Base-by-base conservation (phyloP, 2,329 filamentous ascomycete genomes). In the Ilyonectria sp. region DNA sequence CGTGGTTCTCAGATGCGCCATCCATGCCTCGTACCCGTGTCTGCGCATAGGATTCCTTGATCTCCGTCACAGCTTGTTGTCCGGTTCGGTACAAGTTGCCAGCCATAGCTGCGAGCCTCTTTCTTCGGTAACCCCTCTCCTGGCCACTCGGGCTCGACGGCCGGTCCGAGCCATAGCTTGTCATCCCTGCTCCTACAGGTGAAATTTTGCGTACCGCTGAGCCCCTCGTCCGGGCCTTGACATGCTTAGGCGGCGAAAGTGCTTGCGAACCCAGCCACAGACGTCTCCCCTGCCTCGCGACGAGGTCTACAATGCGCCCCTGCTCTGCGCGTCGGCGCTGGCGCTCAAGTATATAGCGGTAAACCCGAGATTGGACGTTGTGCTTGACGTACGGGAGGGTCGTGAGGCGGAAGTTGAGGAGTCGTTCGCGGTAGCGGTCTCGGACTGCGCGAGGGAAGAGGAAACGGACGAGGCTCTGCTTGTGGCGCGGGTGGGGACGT, bases 321-420 rank as follows among this genome's bases (percentile, higher is more conserved):
- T 84, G 82, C 71, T 86, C 83, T 72, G 82, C 80, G 68, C 86
- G 85, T 73, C 83, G 86, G 54, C 82, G 84, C 80, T 94, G 91
- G 57, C 89, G 88, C 72, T 86, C 85, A 69, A 95, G 83, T 63
- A 97, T 86, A 70, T 91, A 93, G 52, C 87, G 87, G 78, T 96
- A 97, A 71, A 97, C 90, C 63, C 90, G 89, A 43, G 91, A 91
- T 81, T 97, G 94, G 9, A 93, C 82, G 60, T 87, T 86, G 77
- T 91, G 89, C 76, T 92, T 93, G 74, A 93, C 87, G 57, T 86
- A 83, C 13, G 94, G 93, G 26, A 97, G 81, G 6, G 89, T 93
- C 74, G 94, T 90, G 86, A 94, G 89, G 69, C 90, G 93, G 79
- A 97, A 90, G 71, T 86, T 84, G 74, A 91, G 86, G 60, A 96